phyloP scores from a whole-genome alignment of 176 grass and related monocot genomes.

The Leersia perrieri region DNA sequence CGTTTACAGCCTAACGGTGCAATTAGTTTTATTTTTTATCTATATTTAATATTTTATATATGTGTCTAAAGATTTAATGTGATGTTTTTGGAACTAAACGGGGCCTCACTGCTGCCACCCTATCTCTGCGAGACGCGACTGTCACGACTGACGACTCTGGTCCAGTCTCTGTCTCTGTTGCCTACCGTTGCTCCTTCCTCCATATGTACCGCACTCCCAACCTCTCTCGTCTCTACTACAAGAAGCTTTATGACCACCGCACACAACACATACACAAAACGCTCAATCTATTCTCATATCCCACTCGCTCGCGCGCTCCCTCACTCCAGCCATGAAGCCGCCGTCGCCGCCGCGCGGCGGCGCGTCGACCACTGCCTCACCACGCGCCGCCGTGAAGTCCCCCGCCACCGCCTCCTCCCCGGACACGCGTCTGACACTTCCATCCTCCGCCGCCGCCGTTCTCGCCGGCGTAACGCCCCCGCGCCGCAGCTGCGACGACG shows the following conservation, averaged over 20 bases:
- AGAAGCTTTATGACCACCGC: conserved; percentile 31
- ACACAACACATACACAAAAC: background rate
- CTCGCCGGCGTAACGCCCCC: background rate
- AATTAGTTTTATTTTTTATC: too few species aligned
- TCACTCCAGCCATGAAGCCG: conserved; percentile 9
- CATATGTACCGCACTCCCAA: too few species aligned
- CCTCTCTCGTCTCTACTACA: too few species aligned
- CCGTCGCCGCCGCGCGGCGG: conserved; percentile 5
- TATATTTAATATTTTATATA: too few species aligned
- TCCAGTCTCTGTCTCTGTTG: background rate
- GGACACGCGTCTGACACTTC: background rate
- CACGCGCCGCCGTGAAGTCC: background rate
- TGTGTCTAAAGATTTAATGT: too few species aligned
- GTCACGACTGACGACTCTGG: background rate
- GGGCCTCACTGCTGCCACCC: too few species aligned
- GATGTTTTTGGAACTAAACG: too few species aligned
- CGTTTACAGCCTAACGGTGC: too few species aligned
- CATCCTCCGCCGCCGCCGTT: background rate
- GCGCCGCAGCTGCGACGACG: conserved; percentile 29
- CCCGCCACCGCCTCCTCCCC: background rate
- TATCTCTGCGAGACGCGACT: background rate
- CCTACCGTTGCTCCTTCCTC: too few species aligned
- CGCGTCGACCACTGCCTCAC: background rate
- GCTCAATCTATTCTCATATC: too few species aligned
- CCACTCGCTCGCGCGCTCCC: background rate